A percentile compares a stretch with the other conserved stretches of the same genome.
Conservation (phyloP, 2,329 filamentous ascomycete genomes). For the Diaporthe sp. region DNA sequence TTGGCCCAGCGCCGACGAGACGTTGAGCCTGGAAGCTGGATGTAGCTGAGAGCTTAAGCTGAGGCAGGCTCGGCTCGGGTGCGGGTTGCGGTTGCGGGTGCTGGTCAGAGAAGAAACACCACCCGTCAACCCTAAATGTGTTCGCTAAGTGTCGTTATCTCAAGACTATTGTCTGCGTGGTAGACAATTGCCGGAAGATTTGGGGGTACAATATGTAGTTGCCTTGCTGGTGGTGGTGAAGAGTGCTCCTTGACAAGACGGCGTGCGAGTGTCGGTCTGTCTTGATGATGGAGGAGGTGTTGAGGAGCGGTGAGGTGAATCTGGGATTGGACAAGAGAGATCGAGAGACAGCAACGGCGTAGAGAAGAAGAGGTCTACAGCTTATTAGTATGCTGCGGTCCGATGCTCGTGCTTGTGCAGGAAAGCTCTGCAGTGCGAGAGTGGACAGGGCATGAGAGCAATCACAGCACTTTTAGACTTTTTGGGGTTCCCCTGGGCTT, state of each 20-base stretch:
- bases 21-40: slow-evolving; percentile 4
- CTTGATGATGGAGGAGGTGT: neutral
- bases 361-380: slow-evolving; percentile 20
- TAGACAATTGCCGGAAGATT: neutral
- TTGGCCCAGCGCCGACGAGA: slow-evolving; percentile 3
- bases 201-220: neutral
- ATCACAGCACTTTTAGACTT: slow-evolving; percentile 21
- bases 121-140: neutral
- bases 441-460: neutral
- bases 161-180: neutral
- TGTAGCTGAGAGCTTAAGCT: slow-evolving; percentile 21
- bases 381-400: slow-evolving; percentile 27
- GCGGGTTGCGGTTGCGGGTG: slow-evolving; percentile 13
- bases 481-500: slow-evolving; percentile 10
- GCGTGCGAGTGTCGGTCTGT: slow-evolving; percentile 15
- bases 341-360: slow-evolving; percentile 17
- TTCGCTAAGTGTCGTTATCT: neutral
- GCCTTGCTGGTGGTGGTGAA: neutral
- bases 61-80: slow-evolving; percentile 21
- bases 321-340: slow-evolving; percentile 23
- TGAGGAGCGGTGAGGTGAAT: slow-evolving; percentile 22
- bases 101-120: neutral
- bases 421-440: slow-evolving; percentile 19
- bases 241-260: slow-evolving; percentile 2
- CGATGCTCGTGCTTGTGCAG: slow-evolving; percentile 17